A percentile compares a stretch with the other conserved stretches of the same genome.
These are phyloP conservation scores for Suillus tomentosus DNA, from an alignment of 768 basidiomycete genomes.

Conservation along the genomic window DNA sequence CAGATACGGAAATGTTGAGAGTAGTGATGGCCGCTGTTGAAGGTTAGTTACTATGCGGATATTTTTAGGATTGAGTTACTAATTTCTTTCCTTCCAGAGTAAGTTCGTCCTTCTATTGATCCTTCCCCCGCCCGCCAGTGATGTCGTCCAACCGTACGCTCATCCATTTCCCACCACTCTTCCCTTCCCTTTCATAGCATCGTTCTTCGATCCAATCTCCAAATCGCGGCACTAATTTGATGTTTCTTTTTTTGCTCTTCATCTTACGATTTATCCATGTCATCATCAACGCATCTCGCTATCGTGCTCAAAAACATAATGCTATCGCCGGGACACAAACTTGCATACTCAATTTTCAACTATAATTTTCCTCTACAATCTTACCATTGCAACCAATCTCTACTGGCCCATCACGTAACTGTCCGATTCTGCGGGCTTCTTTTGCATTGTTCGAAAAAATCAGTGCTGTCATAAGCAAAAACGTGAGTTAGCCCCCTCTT, in stretches of 20 bases:
- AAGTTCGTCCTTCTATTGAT: slow-evolving; percentile 45
- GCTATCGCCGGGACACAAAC: slow-evolving; percentile 11
- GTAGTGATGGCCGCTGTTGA: slow-evolving; percentile 96
- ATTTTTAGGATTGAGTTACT: slow-evolving; percentile 16
- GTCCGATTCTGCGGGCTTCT: slow-evolving; percentile 10
- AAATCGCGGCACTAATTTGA: slow-evolving; percentile 36
- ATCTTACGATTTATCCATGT: slow-evolving; percentile 15
- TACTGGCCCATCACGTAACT: slow-evolving; percentile 27
- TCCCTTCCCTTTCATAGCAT: slow-evolving; percentile 31
- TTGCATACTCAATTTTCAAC: slow-evolving; percentile 7
- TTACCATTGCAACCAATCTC: slow-evolving; percentile 3
- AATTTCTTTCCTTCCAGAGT: slow-evolving; percentile 51
- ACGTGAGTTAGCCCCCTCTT: slow-evolving; percentile 49
- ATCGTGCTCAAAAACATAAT: slow-evolving; percentile 11
- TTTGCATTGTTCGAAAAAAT: slow-evolving; percentile 12
- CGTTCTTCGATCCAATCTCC: slow-evolving; percentile 40
- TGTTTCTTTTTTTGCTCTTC: slow-evolving; percentile 22
- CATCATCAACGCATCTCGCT: slow-evolving; percentile 15
- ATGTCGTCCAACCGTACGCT: slow-evolving; percentile 29
- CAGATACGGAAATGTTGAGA: slow-evolving; percentile 83
- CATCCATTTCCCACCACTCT: slow-evolving; percentile 24
- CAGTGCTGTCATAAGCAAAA: slow-evolving; percentile 70
- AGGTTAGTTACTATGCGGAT: slow-evolving; percentile 54
- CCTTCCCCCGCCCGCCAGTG: slow-evolving; percentile 26
- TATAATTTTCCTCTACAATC: slow-evolving; percentile 5